Conservation (phyloP, 176 grass and related monocot genomes). For the Saccharum spontaneum region DNA sequence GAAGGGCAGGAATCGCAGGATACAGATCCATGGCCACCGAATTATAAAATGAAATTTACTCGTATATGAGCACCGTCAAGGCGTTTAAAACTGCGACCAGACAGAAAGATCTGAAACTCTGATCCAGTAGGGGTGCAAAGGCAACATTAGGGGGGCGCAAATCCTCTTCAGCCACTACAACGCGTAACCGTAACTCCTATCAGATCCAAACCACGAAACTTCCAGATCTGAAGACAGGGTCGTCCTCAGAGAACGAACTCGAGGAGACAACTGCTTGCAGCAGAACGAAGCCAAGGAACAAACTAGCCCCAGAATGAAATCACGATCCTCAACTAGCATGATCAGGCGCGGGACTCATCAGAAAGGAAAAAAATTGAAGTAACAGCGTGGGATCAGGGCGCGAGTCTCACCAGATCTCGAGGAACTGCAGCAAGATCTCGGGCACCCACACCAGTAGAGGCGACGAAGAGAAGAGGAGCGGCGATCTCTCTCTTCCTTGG, state of each 20-base stretch:
- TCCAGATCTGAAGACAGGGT: conserved; percentile 36
- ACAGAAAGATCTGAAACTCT: neutral
- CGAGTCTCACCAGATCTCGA: conserved; percentile 49
- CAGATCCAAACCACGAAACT: conserved; percentile 29
- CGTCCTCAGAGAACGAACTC: conserved; percentile 1
- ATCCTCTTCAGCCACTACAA: neutral
- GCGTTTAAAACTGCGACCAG: neutral
- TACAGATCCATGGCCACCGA: neutral
- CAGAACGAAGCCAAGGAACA: neutral
- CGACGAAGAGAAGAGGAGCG: neutral
- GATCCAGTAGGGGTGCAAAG: neutral
- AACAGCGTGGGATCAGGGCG: neutral
- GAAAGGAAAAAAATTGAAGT: conserved; percentile 8
- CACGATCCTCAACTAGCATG: neutral
- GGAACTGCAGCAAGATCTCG: conserved; percentile 26
- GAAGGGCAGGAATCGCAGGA: neutral
- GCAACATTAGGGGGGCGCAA: neutral
- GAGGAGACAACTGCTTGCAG: neutral
- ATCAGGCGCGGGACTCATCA: neutral
- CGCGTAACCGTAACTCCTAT: neutral
- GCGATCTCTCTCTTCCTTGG: conserved; percentile 20
- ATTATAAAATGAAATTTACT: neutral
- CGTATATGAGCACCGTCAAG: neutral
- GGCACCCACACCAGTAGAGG: conserved; percentile 24
- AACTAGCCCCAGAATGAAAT: neutral